Base-by-base conservation (phyloP, 768 basidiomycete genomes). In the Collybia sordida region DNA sequence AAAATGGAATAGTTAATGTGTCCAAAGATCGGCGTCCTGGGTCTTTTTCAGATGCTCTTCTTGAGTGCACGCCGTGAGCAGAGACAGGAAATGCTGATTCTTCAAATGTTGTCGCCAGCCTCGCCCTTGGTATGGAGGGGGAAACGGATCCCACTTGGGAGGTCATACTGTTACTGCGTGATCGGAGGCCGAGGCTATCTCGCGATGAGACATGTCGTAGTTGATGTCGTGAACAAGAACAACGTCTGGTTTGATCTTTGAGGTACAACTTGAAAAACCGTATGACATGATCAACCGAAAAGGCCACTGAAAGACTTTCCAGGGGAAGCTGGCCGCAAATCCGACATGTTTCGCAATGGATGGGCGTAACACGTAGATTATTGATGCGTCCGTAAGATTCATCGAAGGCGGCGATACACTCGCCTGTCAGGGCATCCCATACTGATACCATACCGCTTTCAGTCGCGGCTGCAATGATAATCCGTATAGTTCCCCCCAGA, bases 31-130 rank as follows among this genome's bases (percentile, higher is more conserved):
- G 78, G 21, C 82, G 75, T 3, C 71, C 63, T 5, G 64, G 58
- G 31, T 85, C 83, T 64, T 86, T 88, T 60, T 90, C 90, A 2
- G 86, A 87, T 18, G 77, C 75, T 43, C 89, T 76, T 40, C 89
- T 78, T 21, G 88, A 83, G 62, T 91, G 82, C 34, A 86, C 78
- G 17, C 88, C 92, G 59, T 90, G 90, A 2, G 77, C 89, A 5
- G 88, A 92, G 19, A 93, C 79, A 9, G 91, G 91, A 62, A 91
- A 93, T 7, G 80, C 71, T 4, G 79, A 68, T 0, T 73, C 62
- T 46, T 85, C 82, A 18, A 67, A 76, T 43, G 68, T 64, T 17
- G 79, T 69, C 3, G 80, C 77, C 14, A 81, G 59, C 48, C 80
- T 72, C 40, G 79, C 73, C 47, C 81, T 76, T 5, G 74, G 65